Base-by-base conservation (phyloP, 1,139 yeast species). In the Yamadazyma diddensiae region DNA sequence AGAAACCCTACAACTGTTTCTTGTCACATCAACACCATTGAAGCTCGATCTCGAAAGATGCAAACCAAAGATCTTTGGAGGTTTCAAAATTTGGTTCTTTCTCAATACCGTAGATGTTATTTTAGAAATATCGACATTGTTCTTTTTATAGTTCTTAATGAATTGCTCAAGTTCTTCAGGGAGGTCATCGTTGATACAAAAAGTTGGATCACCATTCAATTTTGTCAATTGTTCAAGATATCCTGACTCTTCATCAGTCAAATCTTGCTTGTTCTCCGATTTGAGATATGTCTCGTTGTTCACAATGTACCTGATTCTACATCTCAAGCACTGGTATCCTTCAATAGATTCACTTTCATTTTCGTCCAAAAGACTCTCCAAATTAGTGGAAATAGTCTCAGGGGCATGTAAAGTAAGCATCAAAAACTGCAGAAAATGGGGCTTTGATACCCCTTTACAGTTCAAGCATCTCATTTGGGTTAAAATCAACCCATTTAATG, bases 21-120 rank as follows among this genome's bases (percentile, higher is more conserved):
- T 73, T 3, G 82, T 70, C 2, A 84, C 78, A 18, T 73, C 77
- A 31, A 77, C 75, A n/a, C 85, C 88, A 34, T 77, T 72, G 52
- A 74, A 88, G 23, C 83, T 71, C 0, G 96, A 87, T 46, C 97
- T 69, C 5, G 95, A 85, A 32, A 90, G 62, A 53, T 90, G 97
- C 13, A 90, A 61, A 0, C 86, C 77, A 39, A 88, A 66, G 9
- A 85, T 65, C 34, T 73, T 69, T 1, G 97, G 96, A 3, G 88
- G 75, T 39, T 73, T 70, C 24, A 77, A 67, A 28, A 85, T 73
- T 27, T 71, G 70, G 0, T 82, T 76, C 39, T 72, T 73, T 47
- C 84, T 80, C 31, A 77, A 71, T 3, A 88, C 88, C 0, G 82
- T 76, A 0, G 92, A 74, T 11, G 77, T 75, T 4, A 79, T 52